Base-by-base conservation (phyloP, 2,329 filamentous ascomycete genomes). In the Didymella sp. region DNA sequence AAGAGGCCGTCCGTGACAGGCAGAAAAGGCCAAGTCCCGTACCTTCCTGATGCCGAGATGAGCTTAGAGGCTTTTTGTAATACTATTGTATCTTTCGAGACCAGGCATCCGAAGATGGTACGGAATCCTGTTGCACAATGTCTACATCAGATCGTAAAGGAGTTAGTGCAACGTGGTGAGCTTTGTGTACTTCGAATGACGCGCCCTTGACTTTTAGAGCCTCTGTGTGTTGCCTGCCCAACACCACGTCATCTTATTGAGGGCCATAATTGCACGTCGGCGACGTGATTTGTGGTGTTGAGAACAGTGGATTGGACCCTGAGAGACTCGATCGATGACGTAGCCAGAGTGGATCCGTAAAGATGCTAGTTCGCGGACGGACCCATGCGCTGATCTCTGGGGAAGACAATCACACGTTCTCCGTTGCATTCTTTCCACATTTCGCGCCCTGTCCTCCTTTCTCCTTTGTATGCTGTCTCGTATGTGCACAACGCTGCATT, bases 1-100 rank as follows among this genome's bases (percentile, higher is more conserved):
- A 79, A 75, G 1, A 64, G 58, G 17, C 74, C 77, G 52, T 81
- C 79, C 1, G 78, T 78, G 2, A 81, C 78, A 1, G 79, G 79
- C 3, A 79, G 50, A 52, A 81, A 81, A 0, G 68, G 76, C 76
- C 76, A 81, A 1, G 73, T 77, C 6, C 79, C 79, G 49, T 69
- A 77, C 1, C 66, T 66, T 2, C 73, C 76, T 24, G 68, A 66
- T 1, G 72, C 75, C 31, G 78, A 68, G 3, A 63, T 63, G 31
- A 35, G 31, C 31, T 15, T 8, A 35, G n/a, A 35, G n/a, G n/a
- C 31, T 35, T 35, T n/a, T 35, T 35, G 31, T 7, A 35, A 35
- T 15, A 35, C n/a, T 17, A 8, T 17, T 15, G 31, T 35, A 1
- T 35, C 15, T 13, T 7, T 35, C 2, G 31, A 17, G 15, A 17